Percentiles rank a stretch among this genome's conserved stretches.
These are phyloP conservation scores for Mycena leptocephala DNA, from an alignment of 768 basidiomycete species.

Conservation along the genomic window DNA sequence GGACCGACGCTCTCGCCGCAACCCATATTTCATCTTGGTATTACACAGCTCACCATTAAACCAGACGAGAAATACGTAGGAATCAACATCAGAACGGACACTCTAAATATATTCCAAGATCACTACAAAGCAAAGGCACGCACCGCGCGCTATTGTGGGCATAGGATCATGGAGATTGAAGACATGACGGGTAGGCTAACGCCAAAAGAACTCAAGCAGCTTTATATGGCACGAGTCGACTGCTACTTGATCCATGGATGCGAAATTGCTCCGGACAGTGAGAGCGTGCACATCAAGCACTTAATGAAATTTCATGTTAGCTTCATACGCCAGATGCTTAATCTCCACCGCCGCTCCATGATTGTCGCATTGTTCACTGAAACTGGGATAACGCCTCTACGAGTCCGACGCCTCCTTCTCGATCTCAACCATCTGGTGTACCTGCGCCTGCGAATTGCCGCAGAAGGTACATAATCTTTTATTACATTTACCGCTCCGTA, in stretches of 20 bases:
- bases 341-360: slow-evolving; percentile 15
- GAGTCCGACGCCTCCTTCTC: too few species aligned
- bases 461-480: too few species aligned
- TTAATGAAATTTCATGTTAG: slow-evolving; percentile 29
- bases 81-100: too few species aligned
- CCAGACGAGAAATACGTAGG: slow-evolving; percentile 26
- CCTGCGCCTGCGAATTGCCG: too few species aligned
- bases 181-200: slow-evolving; percentile 32
- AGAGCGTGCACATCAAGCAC: slow-evolving; percentile 8
- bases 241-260: too few species aligned
- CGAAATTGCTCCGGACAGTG: slow-evolving; percentile 36
- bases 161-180: slow-evolving; percentile 34
- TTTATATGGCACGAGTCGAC: too few species aligned
- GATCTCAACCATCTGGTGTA: slow-evolving; percentile 38
- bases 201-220: slow-evolving; percentile 32
- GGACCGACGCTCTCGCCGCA: slow-evolving; percentile 11
- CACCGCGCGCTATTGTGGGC: too few species aligned
- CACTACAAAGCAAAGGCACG: too few species aligned
- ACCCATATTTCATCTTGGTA: slow-evolving; percentile 1
- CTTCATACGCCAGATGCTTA: slow-evolving; percentile 36
- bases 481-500: too few species aligned
- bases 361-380: too few species aligned
- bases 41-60: slow-evolving; percentile 2
- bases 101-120: too few species aligned
- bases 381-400: too few species aligned